Percentiles rank a stretch among this genome's conserved stretches.
Evolutionary conservation across 768 basidiomycete genomes (phyloP).

Genomic region (Sporobolomyces roseus): DNA sequence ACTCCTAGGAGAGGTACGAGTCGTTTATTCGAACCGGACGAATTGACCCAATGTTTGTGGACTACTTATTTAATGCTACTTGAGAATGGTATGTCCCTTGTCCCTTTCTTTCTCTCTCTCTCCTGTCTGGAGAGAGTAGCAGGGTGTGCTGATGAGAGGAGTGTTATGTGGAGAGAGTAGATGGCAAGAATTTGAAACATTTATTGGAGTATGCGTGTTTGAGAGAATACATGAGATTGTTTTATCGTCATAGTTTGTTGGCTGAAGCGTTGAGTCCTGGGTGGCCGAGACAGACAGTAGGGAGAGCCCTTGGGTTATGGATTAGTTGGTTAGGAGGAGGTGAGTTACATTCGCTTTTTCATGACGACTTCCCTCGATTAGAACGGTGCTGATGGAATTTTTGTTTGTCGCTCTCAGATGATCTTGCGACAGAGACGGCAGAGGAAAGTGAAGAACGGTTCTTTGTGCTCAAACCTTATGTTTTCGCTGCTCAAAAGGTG

Average conservation of each 20-base stretch:
- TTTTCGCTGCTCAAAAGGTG: constrained; percentile 52
- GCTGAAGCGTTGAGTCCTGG: constrained; percentile 48
- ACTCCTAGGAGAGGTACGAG: constrained; percentile 20
- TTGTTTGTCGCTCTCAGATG: constrained; percentile 34
- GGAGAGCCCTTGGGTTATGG: constrained; percentile 48
- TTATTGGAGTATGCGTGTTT: constrained; percentile 44
- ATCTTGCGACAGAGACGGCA: constrained; percentile 42
- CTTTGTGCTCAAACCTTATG: constrained; percentile 52
- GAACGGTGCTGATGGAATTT: too few relatives aligned
- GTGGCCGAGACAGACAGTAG: constrained; percentile 47
- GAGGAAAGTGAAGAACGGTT: constrained; percentile 49
- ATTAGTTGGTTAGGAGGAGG: constrained; percentile 46
- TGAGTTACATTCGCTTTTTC: not conserved
- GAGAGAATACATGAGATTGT: constrained; percentile 46
- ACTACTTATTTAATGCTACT: constrained; percentile 71
- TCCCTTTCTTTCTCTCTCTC: not conserved
- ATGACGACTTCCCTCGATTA: not conserved
- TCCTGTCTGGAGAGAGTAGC: too few relatives aligned
- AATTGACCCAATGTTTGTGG: constrained; percentile 56
- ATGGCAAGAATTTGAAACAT: constrained; percentile 33
- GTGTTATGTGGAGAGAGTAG: too few relatives aligned
- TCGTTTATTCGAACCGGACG: constrained; percentile 35
- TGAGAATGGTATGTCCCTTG: constrained; percentile 59
- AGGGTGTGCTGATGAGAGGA: too few relatives aligned
- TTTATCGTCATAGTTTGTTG: constrained; percentile 47